Evolutionary conservation across 2,329 filamentous ascomycete species (phyloP), one percentile per base, ranked within the genome.

Genomic region (Cadophora gregata): DNA sequence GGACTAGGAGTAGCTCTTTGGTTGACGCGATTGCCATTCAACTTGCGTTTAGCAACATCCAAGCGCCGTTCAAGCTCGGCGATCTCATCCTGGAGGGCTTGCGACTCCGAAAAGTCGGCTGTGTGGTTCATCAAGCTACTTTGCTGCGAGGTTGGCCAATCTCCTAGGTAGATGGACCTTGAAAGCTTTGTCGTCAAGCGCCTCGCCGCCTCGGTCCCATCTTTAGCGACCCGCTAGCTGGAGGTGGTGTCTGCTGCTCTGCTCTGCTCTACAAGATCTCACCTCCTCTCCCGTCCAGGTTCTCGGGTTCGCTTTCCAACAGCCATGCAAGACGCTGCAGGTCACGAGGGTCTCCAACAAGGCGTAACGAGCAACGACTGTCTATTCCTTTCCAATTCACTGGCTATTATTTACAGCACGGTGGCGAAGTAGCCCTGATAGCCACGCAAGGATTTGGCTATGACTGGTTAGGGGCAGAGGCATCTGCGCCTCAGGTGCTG

Each of bases 41-140:
- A 78, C 58, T 81, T 83, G 27, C 76, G 74, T 75, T 78, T 81
- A 7, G 81, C 81, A 67, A 77, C 73, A 36, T 71, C 67, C 4
- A 84, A 76, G 62, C 78, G 79, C 67, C 69, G 67, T 66, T 92
- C 87, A 12, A 92, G 80, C 24, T 84, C 81, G 8, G 79, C 79
- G 69, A 92, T 87, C 76, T 91, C 88, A 76, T 84, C 76, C 63
- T 68, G 63, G 47, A 77, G 68, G 79, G 81, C 65, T 78, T 73
- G 72, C 65, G 71, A 73, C 70, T 72, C 66, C 64, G 65, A 50
- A 58, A 67, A 70, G 70, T 72, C 71, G 59, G 55, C 48, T 59
- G 59, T 45, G 33, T 53, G 63, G 71, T 53, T 72, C 74, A 75
- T 76, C 63, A 65, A 67, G 59, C 48, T 64, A 45, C 14, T 56